Percentiles rank a stretch among this genome's conserved stretches.
Evolutionary conservation across 2,329 filamentous ascomycete genomes (phyloP).

Genomic region (Pseudocercospora fijiensis): DNA sequence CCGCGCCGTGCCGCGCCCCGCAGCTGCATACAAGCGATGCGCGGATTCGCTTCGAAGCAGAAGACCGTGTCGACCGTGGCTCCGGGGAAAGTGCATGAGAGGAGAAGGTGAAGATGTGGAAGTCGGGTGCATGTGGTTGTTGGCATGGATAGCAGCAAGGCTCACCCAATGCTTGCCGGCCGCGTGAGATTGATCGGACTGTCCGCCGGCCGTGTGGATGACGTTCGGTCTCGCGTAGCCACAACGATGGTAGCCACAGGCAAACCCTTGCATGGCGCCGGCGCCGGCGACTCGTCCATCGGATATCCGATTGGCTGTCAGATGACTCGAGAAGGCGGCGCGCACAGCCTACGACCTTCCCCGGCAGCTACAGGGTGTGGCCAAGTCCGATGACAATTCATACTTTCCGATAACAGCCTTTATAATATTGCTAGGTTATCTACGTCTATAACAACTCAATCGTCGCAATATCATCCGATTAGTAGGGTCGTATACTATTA

Average conservation of each 20-base stretch:
- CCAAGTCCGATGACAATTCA: no score
- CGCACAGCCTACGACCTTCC: background rate
- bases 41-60: background rate
- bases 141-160: background rate
- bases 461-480: no score
- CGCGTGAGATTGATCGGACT: conserved; percentile 5
- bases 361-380: background rate
- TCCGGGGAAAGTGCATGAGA: background rate
- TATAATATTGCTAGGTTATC: no score
- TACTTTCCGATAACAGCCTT: no score
- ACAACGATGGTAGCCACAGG: background rate
- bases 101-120: background rate
- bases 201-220: conserved; percentile 7
- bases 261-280: conserved; percentile 9
- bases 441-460: no score
- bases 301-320: conserved; percentile 8
- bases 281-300: background rate
- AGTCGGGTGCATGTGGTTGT: conserved; percentile 15
- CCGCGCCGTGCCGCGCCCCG: background rate
- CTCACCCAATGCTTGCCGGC: background rate
- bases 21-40: background rate
- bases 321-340: background rate
- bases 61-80: background rate
- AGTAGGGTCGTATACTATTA: no score
- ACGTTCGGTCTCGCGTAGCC: conserved; percentile 10